Base-by-base conservation (phyloP, 371 early-diverging fungal genomes). In the Dinochytrium kinnereticum region DNA sequence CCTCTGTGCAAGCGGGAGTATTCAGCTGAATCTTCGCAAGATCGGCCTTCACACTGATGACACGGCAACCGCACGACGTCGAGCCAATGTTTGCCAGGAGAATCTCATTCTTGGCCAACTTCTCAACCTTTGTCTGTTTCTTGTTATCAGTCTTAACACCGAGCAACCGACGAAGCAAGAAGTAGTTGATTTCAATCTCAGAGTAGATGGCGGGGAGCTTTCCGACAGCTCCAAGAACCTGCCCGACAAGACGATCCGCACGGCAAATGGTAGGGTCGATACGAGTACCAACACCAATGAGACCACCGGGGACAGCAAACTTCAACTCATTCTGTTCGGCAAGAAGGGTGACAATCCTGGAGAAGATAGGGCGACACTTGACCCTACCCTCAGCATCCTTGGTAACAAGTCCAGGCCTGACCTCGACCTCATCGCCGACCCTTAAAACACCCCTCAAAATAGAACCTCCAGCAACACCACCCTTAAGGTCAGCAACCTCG, bases 391-490 rank as follows among this genome's bases (percentile, higher is more conserved):
- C 93, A 67, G 86, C 87, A 84, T 96, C 96, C 89, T 96, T 97
- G 67, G 90, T 91, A 59, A 99, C 92, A 59, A 97, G 92, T 78
- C 99, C 99, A n/a, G 99, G 99, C 68, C 99, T 90, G 31, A 99
- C 94, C 87, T 99, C 99, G 50, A 99, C 95, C 81, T 94, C 93
- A 79, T 99, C 99, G 64, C 99, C 99, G 64, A 96, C 82, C 86
- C 91, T 94, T 70, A 99, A 83, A 2, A 96, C 94, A 82, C 99
- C 99, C 75, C 90, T 91, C 70, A 99, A 87, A 78, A 99, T 96
- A 71, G 95, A 95, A 44, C 99, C 99, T 87, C 99, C 99, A 75
- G 99, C 99, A 79, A 99, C 99, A 81, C 99, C 99, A 82, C 99
- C 99, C 83, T 93, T 93, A 70, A 99, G 90, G 39, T 97, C 91